Evolutionary conservation across 805 yeast species (phyloP), one percentile per base, ranked within the genome.

Genomic region (Schwanniomyces pseudopolymorphus): DNA sequence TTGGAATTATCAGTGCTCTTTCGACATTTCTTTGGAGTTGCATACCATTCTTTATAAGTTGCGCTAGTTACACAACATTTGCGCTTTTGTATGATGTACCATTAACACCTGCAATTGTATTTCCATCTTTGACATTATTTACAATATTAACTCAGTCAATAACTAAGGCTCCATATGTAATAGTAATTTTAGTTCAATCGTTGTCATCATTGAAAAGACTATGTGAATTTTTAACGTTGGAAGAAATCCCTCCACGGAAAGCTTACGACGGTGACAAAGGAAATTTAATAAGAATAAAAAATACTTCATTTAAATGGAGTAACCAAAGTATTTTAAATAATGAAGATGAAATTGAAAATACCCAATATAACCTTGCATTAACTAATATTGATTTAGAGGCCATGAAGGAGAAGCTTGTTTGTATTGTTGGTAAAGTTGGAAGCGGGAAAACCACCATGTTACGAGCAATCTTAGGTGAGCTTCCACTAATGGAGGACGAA

Each of bases 221-320:
- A 50, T 48, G 57, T 7, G 61, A 63, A 2, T 63, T 60, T 43
- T 64, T 70, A 45, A 38, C 55, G 6, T 51, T 67, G 56, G 71
- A 67, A 27, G 75, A 71, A 51, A 55, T 65, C 28, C 66, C 35
- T 14, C 20, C 35, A 5, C 5, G 16, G 8, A 33, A 43, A 6
- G 40, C 22, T 26, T 13, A 50, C 38, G 14, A 40, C 28, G 20
- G 31, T 28, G 28, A 57, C 26, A 55, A 57, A 37, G 57, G 54
- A 6, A 28, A 53, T 5, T 21, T 26, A 14, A 16, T 31, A 14
- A 31, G 16, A 3, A 4, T 31, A 14, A 16, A 5, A 7, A 8
- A 31, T 50, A 75, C 83, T 6, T 73, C 79, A 0, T 84, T 85
- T 56, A 54, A 77, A 24, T 83, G 88, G 85, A 14, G 20, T 14